Percentiles rank a stretch among this genome's conserved stretches.
Conservation (phyloP, 2,329 filamentous ascomycete species). For the Beauveria rudraprayagi region DNA sequence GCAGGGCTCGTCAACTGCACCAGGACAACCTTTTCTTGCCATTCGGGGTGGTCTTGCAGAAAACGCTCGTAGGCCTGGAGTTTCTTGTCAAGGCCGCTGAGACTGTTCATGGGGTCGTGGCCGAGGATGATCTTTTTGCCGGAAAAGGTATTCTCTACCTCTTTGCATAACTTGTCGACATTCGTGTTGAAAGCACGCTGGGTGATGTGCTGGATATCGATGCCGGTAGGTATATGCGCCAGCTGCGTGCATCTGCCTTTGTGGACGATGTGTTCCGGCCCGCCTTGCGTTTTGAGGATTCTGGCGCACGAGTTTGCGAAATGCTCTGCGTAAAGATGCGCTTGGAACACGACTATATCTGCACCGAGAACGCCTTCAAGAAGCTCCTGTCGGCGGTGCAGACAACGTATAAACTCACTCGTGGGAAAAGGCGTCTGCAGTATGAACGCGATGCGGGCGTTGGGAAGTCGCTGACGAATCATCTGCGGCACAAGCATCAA, state of each 20-base stretch:
- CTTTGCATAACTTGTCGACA: constrained; percentile 62
- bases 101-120: constrained; percentile 85
- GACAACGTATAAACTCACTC: constrained; percentile 86
- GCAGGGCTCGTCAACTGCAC: constrained; percentile 92
- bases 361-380: constrained; percentile 82
- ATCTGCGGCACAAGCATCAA: constrained; percentile 83
- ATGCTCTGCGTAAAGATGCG: constrained; percentile 88
- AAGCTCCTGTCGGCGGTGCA: constrained; percentile 81
- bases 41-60: constrained; percentile 81
- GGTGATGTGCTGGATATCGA: constrained; percentile 73
- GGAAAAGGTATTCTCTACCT: constrained; percentile 68
- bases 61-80: constrained; percentile 90
- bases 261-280: constrained; percentile 50
- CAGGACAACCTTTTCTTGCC: constrained; percentile 83
- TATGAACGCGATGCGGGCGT: constrained; percentile 91
- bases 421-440: constrained; percentile 92
- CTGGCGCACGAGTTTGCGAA: constrained; percentile 91
- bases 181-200: constrained; percentile 62
- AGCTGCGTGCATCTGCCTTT: constrained; percentile 83
- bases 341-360: constrained; percentile 92
- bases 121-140: constrained; percentile 93
- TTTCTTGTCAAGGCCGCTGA: constrained; percentile 88
- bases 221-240: constrained; percentile 92
- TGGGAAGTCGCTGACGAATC: constrained; percentile 73
- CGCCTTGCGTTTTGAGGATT: constrained; percentile 78